Percentiles rank a stretch among this genome's conserved stretches.
Conservation (phyloP, 495 filamentous ascomycete species). For the Glarea lozoyensis region DNA sequence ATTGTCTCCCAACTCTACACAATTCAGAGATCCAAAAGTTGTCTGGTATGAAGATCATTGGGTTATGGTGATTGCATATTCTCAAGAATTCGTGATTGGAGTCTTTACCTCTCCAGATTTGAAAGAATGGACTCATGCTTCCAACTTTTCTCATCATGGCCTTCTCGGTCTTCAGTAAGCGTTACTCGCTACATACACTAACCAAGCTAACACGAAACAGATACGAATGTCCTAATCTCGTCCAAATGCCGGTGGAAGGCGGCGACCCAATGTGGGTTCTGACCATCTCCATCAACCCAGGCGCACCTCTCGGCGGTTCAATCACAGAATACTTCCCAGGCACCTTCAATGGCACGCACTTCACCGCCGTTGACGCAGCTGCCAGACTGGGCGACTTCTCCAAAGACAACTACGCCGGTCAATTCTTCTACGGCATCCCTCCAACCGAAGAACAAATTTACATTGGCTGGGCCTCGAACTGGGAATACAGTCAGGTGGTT, state of each 20-base stretch:
- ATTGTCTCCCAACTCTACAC: slow-evolving; percentile 23
- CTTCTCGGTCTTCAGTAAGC: slow-evolving; percentile 36
- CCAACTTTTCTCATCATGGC: slow-evolving; percentile 45
- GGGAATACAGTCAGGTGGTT: slow-evolving; percentile 45
- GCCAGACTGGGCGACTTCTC: slow-evolving; percentile 42
- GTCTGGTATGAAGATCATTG: slow-evolving; percentile 43
- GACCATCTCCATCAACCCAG: slow-evolving; percentile 44
- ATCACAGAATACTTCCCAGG: slow-evolving; percentile 42
- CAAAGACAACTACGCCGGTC: slow-evolving; percentile 50
- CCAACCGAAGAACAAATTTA: slow-evolving; percentile 29
- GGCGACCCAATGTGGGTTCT: slow-evolving; percentile 36
- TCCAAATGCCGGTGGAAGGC: slow-evolving; percentile 34
- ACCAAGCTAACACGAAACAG: neutral
- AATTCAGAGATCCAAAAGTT: slow-evolving; percentile 53
- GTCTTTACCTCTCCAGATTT: slow-evolving; percentile 46
- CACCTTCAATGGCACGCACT: slow-evolving; percentile 41
- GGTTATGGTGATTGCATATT: slow-evolving; percentile 39
- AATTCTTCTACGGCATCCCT: slow-evolving; percentile 41
- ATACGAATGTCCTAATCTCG: slow-evolving; percentile 50
- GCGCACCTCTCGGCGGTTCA: slow-evolving; percentile 44
- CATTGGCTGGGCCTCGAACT: slow-evolving; percentile 53
- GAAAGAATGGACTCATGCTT: slow-evolving; percentile 41
- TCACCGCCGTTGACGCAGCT: slow-evolving; percentile 30
- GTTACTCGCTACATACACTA: neutral
- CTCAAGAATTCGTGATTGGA: slow-evolving; percentile 40